Evolutionary conservation across 2,329 filamentous ascomycete species (phyloP), one percentile per base, ranked within the genome.

Genomic region (Diplodia seriata): DNA sequence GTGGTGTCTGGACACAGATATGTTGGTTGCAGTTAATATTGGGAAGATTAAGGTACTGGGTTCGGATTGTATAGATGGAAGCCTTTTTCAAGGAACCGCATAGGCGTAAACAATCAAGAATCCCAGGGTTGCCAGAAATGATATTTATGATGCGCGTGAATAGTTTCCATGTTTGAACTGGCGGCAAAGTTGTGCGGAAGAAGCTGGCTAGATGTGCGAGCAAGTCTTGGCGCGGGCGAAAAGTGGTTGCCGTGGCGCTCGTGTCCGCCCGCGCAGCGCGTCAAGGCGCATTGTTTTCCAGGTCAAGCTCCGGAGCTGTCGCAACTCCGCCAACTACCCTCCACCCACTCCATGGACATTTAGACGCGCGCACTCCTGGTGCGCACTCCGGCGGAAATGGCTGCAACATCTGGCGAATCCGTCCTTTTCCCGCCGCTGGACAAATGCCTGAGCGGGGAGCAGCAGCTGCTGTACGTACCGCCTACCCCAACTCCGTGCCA

Each of bases 391-490:
- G 77, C 76, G 56, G 73, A 68, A 72, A 79, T 79, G 78, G 75
- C 78, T 68, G 73, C 77, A 70, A 70, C 72, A 54, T 69, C 73
- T 71, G 57, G 57, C 36, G 89, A 91, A 81, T 83, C 84, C 76
- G 84, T 86, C 78, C 95, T 94, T 82, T 91, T 96, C 76, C 92
- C 94, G 76, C 88, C 93, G 76, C 85, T 97, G 80, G 91, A 93
- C 80, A 89, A 91, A 77, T 96, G 92, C 82, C 86, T 98, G 75
- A 90, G 87, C 74, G 92, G 92, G 81, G 89, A 94, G 79, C 87
- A 87, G 75, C 86, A 90, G 77, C 85, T 97, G 75, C 86, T 97
- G 91, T 97, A 85, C 78, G 89, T 85, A 70, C 64, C 66, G 55
- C 65, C 66, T 4, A 54, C n/a, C n/a, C 61, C 20, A 36, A 31